Percentiles rank a stretch among this genome's conserved stretches.
These are phyloP conservation scores for Trichoderma guizhouense DNA, from an alignment of 2,329 filamentous ascomycete genomes.

Conservation along the genomic window DNA sequence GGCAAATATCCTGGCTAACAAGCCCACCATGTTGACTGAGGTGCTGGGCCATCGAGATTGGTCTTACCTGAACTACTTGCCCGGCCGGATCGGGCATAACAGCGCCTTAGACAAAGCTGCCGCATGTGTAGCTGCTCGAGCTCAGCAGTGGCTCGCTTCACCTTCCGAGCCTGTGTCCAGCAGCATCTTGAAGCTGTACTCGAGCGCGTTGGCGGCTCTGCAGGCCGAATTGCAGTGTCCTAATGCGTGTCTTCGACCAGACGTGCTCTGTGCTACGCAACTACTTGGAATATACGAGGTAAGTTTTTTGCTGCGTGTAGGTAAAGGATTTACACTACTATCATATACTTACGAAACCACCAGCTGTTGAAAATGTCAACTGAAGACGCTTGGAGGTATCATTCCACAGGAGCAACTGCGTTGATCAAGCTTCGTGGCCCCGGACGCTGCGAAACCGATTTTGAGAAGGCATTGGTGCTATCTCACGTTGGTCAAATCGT, in stretches of 20 bases:
- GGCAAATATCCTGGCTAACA: slow-evolving; percentile 2
- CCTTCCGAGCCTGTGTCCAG: neutral
- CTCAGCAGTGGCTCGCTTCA: slow-evolving; percentile 7
- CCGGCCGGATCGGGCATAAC: slow-evolving; percentile 8
- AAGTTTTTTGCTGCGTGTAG: neutral
- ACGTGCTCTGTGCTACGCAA: slow-evolving; percentile 11
- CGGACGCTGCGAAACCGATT: slow-evolving; percentile 3
- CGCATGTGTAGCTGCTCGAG: slow-evolving; percentile 8
- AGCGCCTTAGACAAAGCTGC: slow-evolving; percentile 1
- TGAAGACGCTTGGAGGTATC: slow-evolving; percentile 6
- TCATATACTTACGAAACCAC: neutral
- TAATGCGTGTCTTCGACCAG: neutral
- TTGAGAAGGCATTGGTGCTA: slow-evolving; percentile 8
- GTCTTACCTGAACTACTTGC: slow-evolving; percentile 14
- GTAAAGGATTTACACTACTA: neutral
- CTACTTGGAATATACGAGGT: slow-evolving; percentile 13
- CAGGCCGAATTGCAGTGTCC: slow-evolving; percentile 3
- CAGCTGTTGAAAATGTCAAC: slow-evolving; percentile 12
- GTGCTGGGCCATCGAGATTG: neutral
- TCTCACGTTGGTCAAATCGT: slow-evolving; percentile 16
- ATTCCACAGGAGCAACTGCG: neutral
- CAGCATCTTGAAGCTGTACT: neutral
- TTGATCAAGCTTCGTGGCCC: slow-evolving; percentile 13
- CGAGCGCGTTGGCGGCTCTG: neutral
- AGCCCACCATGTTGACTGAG: slow-evolving; percentile 5